Percentiles rank a stretch among this genome's conserved stretches.
Conservation (phyloP, 768 basidiomycete species). For the Psilocybe cyanescens region DNA sequence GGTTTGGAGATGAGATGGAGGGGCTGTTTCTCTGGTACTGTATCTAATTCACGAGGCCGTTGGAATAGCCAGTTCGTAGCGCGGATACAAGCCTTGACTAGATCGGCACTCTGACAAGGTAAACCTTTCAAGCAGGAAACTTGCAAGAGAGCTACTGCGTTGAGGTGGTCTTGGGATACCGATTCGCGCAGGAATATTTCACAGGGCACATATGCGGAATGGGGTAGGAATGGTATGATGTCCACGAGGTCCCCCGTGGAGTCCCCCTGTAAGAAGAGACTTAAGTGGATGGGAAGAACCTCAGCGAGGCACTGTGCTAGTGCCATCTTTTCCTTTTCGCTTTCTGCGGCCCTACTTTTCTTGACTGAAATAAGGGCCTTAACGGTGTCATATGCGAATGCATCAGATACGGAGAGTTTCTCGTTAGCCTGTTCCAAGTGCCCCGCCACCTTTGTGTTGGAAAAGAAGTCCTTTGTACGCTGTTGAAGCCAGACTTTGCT, state of each 20-base stretch:
- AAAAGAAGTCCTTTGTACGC: neutral
- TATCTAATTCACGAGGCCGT: constrained; percentile 7
- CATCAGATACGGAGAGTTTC: no score
- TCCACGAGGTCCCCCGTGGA: no score
- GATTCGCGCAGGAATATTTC: neutral
- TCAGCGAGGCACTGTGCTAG: no score
- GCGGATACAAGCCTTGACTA: constrained; percentile 7
- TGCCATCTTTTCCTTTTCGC: no score
- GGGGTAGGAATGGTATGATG: no score
- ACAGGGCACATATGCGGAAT: no score
- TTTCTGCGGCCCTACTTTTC: no score
- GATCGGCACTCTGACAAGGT: neutral
- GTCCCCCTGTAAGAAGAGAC: no score
- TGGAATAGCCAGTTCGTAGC: constrained; percentile 9
- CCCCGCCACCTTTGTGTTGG: neutral
- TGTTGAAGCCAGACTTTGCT: neutral
- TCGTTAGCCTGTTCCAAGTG: neutral
- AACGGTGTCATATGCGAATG: no score
- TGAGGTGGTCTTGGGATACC: constrained; percentile 1
- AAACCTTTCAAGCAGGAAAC: constrained; percentile 4
- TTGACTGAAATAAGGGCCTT: no score
- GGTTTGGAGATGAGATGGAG: constrained; percentile 13
- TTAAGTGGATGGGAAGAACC: no score
- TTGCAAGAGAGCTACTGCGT: constrained; percentile 8
- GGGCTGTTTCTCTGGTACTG: constrained; percentile 8